A percentile compares a stretch with the other conserved stretches of the same genome.
phyloP scores from a whole-genome alignment of 768 basidiomycete genomes.

The Artomyces pyxidatus region DNA sequence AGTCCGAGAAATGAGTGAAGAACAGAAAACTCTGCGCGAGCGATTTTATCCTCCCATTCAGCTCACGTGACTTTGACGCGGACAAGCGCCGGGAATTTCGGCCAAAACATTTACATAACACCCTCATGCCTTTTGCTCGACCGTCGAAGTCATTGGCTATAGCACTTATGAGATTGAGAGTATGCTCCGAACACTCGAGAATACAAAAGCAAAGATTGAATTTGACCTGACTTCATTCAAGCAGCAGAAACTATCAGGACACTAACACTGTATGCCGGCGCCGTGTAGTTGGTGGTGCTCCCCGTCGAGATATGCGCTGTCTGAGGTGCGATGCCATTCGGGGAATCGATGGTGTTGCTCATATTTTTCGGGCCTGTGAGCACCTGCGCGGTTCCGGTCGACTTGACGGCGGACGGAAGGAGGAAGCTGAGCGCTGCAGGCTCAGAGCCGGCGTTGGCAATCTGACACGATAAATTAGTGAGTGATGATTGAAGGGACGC shows the following conservation, averaged over 20 bases:
- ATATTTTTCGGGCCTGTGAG: constrained; percentile 40
- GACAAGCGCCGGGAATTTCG: too few relatives aligned
- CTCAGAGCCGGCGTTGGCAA: constrained; percentile 41
- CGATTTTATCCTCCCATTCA: too few relatives aligned
- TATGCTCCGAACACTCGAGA: too few relatives aligned
- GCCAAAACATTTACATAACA: too few relatives aligned
- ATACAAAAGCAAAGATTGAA: too few relatives aligned
- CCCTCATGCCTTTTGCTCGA: too few relatives aligned
- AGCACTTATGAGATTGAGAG: too few relatives aligned
- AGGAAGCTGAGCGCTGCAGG: constrained; percentile 39
- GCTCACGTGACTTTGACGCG: too few relatives aligned
- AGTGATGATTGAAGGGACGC: background rate
- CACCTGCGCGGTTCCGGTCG: constrained; percentile 38
- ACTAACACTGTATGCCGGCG: constrained; percentile 38
- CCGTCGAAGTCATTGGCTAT: too few relatives aligned
- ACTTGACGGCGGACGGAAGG: constrained; percentile 45
- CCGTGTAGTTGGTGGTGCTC: constrained; percentile 45
- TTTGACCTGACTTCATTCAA: background rate
- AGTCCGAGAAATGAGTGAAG: constrained; percentile 28
- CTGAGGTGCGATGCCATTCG: constrained; percentile 38
- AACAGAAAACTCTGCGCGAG: too few relatives aligned
- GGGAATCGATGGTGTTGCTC: constrained; percentile 48
- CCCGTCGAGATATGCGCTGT: constrained; percentile 39
- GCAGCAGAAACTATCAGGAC: constrained; percentile 22
- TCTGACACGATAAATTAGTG: constrained; percentile 24